phyloP scores from a whole-genome alignment of 306 rosid species.

The Senna tora region DNA sequence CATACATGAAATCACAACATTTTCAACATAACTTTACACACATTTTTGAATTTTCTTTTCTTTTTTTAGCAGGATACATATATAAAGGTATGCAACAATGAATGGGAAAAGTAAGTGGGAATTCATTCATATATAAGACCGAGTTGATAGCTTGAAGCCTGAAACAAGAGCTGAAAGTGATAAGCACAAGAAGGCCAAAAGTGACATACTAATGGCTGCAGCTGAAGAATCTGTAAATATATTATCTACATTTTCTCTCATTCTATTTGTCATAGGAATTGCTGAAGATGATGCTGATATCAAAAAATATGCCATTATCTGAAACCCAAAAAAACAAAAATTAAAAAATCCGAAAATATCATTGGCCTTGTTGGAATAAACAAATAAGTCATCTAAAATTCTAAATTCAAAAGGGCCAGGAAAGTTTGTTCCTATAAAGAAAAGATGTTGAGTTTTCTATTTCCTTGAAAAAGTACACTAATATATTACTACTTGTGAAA shows the following conservation, averaged over 20 bases:
- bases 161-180: constrained; percentile 58
- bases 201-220: constrained; percentile 61
- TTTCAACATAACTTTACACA: constrained; percentile 27
- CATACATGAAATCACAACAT: not conserved
- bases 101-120: not conserved
- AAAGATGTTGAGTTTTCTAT: no score
- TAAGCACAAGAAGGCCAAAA: constrained; percentile 56
- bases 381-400: no score
- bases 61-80: not conserved
- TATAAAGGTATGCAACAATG: constrained; percentile 20
- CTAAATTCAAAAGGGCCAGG: no score
- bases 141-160: constrained; percentile 57
- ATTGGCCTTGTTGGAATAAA: no score
- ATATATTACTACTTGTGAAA: no score
- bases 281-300: constrained; percentile 72
- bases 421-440: no score
- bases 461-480: no score
- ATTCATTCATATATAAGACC: constrained; percentile 43
- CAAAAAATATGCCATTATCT: constrained; percentile 71
- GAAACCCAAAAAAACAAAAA: constrained; percentile 21
- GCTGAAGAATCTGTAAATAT: constrained; percentile 58
- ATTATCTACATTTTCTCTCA: constrained; percentile 53
- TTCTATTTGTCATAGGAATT: constrained; percentile 52
- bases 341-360: no score
- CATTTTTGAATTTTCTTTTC: not conserved